phyloP scores from a whole-genome alignment of 352 stramenopile genomes.

The Pythium sukuiense region DNA sequence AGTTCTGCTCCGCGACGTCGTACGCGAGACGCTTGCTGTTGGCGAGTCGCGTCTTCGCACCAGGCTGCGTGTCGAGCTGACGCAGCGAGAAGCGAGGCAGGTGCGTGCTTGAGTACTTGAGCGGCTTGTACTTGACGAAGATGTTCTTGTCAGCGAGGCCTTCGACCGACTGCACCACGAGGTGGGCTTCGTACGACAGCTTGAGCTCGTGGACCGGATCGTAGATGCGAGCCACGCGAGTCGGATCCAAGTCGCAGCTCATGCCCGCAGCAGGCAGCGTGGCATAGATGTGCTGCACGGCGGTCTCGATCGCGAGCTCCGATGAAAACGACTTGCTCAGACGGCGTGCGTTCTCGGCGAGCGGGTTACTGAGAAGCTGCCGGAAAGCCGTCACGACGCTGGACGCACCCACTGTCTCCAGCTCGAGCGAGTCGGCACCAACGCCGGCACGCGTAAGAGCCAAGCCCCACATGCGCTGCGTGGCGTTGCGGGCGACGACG shows the following conservation, averaged over 20 bases:
- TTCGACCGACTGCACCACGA: slow-evolving; percentile 55
- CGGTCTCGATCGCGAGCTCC: slow-evolving; percentile 39
- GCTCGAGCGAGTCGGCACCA: slow-evolving; percentile 37
- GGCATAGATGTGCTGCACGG: slow-evolving; percentile 60
- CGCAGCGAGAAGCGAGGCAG: slow-evolving; percentile 50
- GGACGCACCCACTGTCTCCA: slow-evolving; percentile 34
- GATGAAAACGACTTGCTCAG: slow-evolving; percentile 45
- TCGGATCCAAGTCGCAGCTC: slow-evolving; percentile 69
- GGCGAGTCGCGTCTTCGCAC: slow-evolving; percentile 9
- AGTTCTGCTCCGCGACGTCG: slow-evolving; percentile 8
- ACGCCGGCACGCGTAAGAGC: slow-evolving; percentile 45
- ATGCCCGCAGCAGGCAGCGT: slow-evolving; percentile 65
- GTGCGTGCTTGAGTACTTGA: slow-evolving; percentile 63
- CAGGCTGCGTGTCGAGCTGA: slow-evolving; percentile 19
- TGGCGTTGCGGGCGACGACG: slow-evolving; percentile 40
- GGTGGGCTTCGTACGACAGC: slow-evolving; percentile 66
- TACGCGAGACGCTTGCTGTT: slow-evolving; percentile 12
- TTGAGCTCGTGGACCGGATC: slow-evolving; percentile 63
- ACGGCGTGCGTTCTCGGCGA: slow-evolving; percentile 39
- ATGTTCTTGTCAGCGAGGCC: slow-evolving; percentile 16
- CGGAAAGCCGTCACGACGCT: slow-evolving; percentile 49
- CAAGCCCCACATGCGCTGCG: slow-evolving; percentile 56
- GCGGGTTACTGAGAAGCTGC: slow-evolving; percentile 34
- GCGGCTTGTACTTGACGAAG: slow-evolving; percentile 72
- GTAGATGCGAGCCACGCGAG: slow-evolving; percentile 66